Evolutionary conservation across 1,139 yeast genomes (phyloP), one percentile per base, ranked within the genome.

Genomic region (Arxiozyma slooffiae): DNA sequence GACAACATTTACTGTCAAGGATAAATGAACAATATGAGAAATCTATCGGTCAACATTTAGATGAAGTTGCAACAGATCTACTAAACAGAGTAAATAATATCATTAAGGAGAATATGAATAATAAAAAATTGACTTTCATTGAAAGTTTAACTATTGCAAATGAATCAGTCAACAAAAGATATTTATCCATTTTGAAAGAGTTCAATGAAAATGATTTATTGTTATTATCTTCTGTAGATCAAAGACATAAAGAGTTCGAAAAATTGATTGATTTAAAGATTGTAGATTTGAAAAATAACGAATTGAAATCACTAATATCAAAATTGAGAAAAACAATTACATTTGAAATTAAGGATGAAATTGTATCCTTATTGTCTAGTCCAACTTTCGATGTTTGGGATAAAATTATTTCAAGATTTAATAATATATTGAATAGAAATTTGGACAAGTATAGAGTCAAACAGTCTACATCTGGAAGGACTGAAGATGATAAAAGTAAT

Each of bases 1-100:
- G 83, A 50, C 57, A 58, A 1, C 72, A 71, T 14, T 72, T 90
- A 52, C 52, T 62, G 1, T 67, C 66, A 3, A 79, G 77, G 55
- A 67, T 86, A 36, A 72, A 77, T 52, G 55, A 54, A 0, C 72
- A 72, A 6, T 44, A 40, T 36, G 24, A 21, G 8, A 26, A 26
- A 4, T 36, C 46, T 14, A 41, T 48, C 21, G 22, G 36, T 5
- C 18, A 17, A 16, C n/a, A 38, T 24, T 30, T 43, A 16, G 16
- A 38, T 18, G 17, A 5, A 7, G 40, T 61, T 20, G 34, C 60
- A 8, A 43, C 17, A 11, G 14, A 40, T 18, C 26, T 53, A 26
- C 40, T 44, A 16, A 30, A 46, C 4, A 24, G 38, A 7, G 36
- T 50, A 38, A 55, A 26, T 20, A 34, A 40, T 11, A 41, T 24